Conservation (phyloP, 2,329 filamentous ascomycete genomes). For the Graphiopsis chlorocephala region DNA sequence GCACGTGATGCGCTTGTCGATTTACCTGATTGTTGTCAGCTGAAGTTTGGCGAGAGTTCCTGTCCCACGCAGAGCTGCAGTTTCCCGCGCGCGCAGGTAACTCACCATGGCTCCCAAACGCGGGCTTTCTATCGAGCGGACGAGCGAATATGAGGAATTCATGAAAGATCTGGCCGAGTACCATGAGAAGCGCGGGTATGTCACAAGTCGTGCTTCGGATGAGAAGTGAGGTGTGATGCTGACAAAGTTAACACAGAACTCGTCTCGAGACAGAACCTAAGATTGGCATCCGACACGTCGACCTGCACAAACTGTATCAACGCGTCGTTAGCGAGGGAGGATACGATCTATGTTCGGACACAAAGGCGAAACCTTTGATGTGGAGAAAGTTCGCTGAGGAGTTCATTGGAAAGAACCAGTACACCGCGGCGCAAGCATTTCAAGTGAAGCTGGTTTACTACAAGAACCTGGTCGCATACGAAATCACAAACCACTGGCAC, state of each 20-base stretch:
- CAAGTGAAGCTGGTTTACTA: conserved; percentile 85
- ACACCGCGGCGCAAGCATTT: conserved; percentile 81
- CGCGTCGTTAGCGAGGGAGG: conserved; percentile 74
- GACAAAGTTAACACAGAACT: conserved; percentile 49
- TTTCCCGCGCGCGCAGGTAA: conserved; percentile 2
- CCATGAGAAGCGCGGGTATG: conserved; percentile 71
- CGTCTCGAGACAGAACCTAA: conserved; percentile 76
- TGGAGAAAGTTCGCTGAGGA: conserved; percentile 79
- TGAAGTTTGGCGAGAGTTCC: not conserved
- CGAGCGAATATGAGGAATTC: conserved; percentile 72
- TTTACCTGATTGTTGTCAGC: not conserved
- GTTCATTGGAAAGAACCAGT: conserved; percentile 70
- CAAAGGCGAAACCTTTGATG: conserved; percentile 73
- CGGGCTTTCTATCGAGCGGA: conserved; percentile 48
- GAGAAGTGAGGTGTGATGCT: conserved; percentile 4
- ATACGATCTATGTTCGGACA: conserved; percentile 72
- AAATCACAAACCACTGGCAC: conserved; percentile 74
- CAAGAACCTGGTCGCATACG: conserved; percentile 79
- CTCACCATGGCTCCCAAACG: conserved; percentile 44
- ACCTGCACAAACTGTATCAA: conserved; percentile 75
- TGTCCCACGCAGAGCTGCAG: not conserved
- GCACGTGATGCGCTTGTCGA: conserved; percentile 1
- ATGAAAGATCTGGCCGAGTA: conserved; percentile 70
- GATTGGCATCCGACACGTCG: conserved; percentile 71
- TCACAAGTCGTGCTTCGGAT: conserved; percentile 16